Evolutionary conservation across 176 grass and related monocot genomes (phyloP).

Genomic region (Poa annua): DNA sequence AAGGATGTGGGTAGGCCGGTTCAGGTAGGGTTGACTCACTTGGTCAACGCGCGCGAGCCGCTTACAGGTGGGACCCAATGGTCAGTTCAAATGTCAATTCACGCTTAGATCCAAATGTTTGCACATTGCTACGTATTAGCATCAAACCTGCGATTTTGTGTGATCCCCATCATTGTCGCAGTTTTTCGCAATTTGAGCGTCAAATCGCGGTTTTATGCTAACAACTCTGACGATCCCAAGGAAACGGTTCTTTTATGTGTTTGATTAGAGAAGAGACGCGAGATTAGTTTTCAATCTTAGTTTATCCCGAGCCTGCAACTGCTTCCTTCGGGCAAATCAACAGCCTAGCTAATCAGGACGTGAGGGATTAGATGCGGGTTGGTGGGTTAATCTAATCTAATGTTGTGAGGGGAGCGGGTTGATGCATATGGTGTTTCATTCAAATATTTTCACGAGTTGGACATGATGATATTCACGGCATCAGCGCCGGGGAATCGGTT

Average conservation of each 20-base stretch:
- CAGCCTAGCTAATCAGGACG: constrained; percentile 13
- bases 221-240: constrained; percentile 41
- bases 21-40: no score
- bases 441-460: constrained; percentile 52
- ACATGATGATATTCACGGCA: constrained; percentile 54
- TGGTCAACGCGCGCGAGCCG: no score
- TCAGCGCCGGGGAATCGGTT: constrained; percentile 48
- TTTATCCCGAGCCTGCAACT: constrained; percentile 41
- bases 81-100: no score
- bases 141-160: no score
- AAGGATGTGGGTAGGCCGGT: no score
- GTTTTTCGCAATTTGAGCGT: no score
- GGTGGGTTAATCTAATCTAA: constrained; percentile 2
- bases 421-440: constrained; percentile 16
- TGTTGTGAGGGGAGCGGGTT: not conserved
- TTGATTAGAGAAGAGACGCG: constrained; percentile 2
- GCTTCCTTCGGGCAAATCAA: constrained; percentile 59
- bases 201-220: no score
- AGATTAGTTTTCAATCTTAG: not conserved
- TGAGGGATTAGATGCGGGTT: not conserved
- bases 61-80: no score
- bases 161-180: no score
- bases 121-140: no score
- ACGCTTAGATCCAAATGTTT: no score
- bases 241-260: constrained; percentile 37